These are phyloP conservation scores for Pinus taeda DNA, from an alignment of 75 land plant species.

Conservation along the genomic window DNA sequence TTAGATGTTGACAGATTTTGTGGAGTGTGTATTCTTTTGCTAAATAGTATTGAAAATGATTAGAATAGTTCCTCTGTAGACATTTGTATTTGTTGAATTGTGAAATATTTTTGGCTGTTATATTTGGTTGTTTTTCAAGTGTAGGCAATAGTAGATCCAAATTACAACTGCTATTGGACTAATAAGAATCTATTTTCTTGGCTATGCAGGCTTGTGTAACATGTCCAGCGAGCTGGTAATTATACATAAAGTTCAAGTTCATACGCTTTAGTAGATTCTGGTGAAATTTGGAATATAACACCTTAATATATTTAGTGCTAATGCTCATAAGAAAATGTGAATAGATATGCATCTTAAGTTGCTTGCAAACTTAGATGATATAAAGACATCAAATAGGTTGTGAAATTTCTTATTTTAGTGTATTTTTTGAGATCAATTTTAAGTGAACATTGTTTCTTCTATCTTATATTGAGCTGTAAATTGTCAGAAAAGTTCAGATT, in stretches of 20 bases:
- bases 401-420: neutral
- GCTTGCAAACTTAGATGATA: neutral
- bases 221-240: constrained; percentile 93
- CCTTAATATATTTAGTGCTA: neutral
- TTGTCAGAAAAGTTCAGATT: too few species aligned
- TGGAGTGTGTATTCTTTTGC: too few species aligned
- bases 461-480: too few species aligned
- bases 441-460: too few species aligned
- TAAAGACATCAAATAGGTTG: neutral
- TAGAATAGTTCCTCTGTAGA: too few species aligned
- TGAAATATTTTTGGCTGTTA: neutral
- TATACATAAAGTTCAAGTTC: neutral
- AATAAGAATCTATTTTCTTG: constrained; percentile 11
- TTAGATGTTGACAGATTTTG: too few species aligned
- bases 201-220: constrained; percentile 80
- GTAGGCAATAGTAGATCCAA: constrained; percentile 1
- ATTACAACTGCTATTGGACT: neutral
- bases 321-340: neutral
- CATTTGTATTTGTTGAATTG: neutral
- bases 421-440: neutral
- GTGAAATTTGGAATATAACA: neutral
- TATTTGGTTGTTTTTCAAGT: neutral
- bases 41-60: too few species aligned
- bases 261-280: neutral
- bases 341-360: neutral